Evolutionary conservation across 441 rosid genomes (phyloP), one percentile per base, ranked within the genome.

Genomic region (Biscutella auriculata): DNA sequence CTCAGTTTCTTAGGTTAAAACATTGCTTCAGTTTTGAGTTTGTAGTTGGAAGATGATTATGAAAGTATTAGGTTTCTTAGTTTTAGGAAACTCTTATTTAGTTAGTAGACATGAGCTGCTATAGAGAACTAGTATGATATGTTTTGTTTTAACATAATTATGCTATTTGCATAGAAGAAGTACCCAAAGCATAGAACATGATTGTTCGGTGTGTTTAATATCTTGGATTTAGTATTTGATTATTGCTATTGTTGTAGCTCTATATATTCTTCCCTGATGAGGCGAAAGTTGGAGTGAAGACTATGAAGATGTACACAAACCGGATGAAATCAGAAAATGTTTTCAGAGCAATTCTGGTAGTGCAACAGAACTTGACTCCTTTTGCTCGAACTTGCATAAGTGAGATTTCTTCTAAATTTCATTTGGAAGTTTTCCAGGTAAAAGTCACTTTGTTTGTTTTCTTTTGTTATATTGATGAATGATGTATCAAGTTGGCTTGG

Each of bases 371-470:
- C 65, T 73, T 92, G 82, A 92, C 98, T 7, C 95, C 96, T n/a
- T 81, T 88, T 70, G 98, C 98, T 26, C 76, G 93, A 19, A 76
- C 91, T 17, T 85, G 91, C 58, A 75, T 88, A 8, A 72, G 61
- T 48, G 91, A 92, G 72, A 81, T 88, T 58, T 73, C 93, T 16
- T 29, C 84, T 2, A 86, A 84, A 57, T 92, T 84, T 65, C 90
- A 86, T 55, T 70, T 92, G 79, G 98, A 88, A 62, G 95, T 88
- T 25, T 88, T 88, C 69, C 96, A 84, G 98, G 98, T 88, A 56
- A 72, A 42, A 15, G 1, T 8, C 34, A 9, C 6, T 26, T 21
- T 37, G 12, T 10, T 12, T 16, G 39, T 36, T 43, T 10, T 9
- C 7, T 5, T 53, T 19, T 19, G 23, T 19, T 1, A 19, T 19